These are phyloP conservation scores for Wallacemonas sp. DNA, from an alignment of 208 protist species.

Conservation along the genomic window DNA sequence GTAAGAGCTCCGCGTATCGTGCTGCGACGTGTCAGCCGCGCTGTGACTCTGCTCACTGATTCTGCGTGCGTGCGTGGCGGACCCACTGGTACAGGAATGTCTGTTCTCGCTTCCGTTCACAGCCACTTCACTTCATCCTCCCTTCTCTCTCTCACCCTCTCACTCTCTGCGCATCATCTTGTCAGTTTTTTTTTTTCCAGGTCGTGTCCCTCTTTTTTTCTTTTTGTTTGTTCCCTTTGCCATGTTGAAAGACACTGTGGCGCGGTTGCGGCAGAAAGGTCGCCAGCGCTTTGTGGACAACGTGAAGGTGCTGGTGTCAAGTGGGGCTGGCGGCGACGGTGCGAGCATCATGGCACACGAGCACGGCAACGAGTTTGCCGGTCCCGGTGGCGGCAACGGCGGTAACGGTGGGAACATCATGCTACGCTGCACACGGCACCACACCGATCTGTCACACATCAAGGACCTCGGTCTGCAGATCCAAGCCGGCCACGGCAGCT, in stretches of 20 bases:
- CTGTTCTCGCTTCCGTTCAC: too few relatives aligned
- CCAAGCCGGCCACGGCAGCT: conserved; percentile 53
- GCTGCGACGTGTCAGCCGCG: too few relatives aligned
- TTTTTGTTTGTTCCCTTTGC: neutral
- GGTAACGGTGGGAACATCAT: conserved; percentile 88
- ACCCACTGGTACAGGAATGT: too few relatives aligned
- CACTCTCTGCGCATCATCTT: too few relatives aligned
- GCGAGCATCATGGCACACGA: conserved; percentile 89
- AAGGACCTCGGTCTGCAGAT: conserved; percentile 70
- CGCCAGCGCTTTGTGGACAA: conserved; percentile 71
- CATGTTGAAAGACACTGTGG: conserved; percentile 23
- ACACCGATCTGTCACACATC: conserved; percentile 72
- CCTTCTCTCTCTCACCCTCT: too few relatives aligned
- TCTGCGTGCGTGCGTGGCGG: too few relatives aligned
- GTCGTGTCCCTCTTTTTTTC: too few relatives aligned
- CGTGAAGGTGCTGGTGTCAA: conserved; percentile 85
- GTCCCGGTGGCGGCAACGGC: conserved; percentile 90
- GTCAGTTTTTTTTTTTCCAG: too few relatives aligned
- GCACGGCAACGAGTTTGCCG: conserved; percentile 88
- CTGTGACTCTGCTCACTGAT: too few relatives aligned
- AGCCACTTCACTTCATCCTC: too few relatives aligned
- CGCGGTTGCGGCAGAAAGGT: conserved; percentile 9
- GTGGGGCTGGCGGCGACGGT: conserved; percentile 83
- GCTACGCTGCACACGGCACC: conserved; percentile 49
- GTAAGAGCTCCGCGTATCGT: too few relatives aligned